Evolutionary conservation across 2,329 filamentous ascomycete genomes (phyloP).

Genomic region (Rutstroemia sp.): DNA sequence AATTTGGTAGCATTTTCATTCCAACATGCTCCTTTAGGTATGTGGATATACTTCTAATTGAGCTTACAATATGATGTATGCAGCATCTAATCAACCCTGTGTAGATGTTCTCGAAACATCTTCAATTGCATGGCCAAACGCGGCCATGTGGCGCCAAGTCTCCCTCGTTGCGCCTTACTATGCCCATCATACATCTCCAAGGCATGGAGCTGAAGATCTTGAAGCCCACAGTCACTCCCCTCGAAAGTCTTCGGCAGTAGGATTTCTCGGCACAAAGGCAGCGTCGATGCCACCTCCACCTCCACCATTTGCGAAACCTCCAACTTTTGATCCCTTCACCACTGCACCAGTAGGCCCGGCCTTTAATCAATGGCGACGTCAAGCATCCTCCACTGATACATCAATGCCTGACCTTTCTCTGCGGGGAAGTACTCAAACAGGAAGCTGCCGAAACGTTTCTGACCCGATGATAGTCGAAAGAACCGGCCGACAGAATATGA

Average conservation of each 20-base stretch:
- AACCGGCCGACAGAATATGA: conserved; percentile 16
- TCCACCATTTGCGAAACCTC: conserved; percentile 24
- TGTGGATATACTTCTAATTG: conserved; percentile 19
- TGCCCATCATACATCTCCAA: conserved; percentile 22
- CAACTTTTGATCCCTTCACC: conserved; percentile 33
- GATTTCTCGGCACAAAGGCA: conserved; percentile 7
- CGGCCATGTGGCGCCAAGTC: conserved; percentile 56
- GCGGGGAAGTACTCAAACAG: conserved; percentile 23
- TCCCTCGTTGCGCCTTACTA: conserved; percentile 32
- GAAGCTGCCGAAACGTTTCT: conserved; percentile 30
- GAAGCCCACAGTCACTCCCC: conserved; percentile 61
- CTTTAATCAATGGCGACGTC: conserved; percentile 29
- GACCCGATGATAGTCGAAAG: conserved; percentile 24
- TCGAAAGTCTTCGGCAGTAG: conserved; percentile 27
- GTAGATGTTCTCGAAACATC: conserved; percentile 65
- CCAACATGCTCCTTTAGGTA: conserved; percentile 74
- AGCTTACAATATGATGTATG: not conserved
- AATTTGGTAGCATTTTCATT: conserved; percentile 76
- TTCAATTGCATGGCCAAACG: conserved; percentile 74
- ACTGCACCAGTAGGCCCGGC: conserved; percentile 26
- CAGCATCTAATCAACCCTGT: not conserved
- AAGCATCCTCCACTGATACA: conserved; percentile 34
- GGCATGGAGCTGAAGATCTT: conserved; percentile 37
- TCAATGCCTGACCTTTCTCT: conserved; percentile 40
- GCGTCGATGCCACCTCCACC: conserved; percentile 11